These are phyloP conservation scores for Pholiota microspora DNA, from an alignment of 768 basidiomycete species.

Conservation along the genomic window DNA sequence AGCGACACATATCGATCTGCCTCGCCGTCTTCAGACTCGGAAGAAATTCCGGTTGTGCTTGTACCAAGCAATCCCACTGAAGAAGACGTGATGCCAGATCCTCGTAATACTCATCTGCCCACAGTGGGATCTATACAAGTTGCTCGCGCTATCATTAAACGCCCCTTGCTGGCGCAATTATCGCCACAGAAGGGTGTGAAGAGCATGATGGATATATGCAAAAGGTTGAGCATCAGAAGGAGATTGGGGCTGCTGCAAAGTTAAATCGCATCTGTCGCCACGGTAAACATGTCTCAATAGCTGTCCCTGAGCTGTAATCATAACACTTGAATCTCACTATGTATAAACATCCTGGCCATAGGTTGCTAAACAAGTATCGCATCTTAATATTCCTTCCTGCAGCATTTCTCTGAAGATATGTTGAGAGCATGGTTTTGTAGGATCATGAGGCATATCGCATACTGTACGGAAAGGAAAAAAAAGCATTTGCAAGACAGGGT, in stretches of 20 bases:
- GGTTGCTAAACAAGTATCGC: too few species aligned
- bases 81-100: background rate
- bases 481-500: constrained; percentile 9
- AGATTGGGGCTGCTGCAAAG: background rate
- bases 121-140: too few species aligned
- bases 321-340: too few species aligned
- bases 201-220: background rate
- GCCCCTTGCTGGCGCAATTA: background rate
- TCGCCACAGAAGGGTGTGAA: background rate
- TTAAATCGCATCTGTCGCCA: too few species aligned
- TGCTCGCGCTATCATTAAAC: background rate
- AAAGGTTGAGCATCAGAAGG: background rate
- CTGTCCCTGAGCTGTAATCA: too few species aligned
- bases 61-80: background rate
- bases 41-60: background rate
- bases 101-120: too few species aligned
- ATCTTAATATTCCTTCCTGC: too few species aligned
- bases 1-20: background rate
- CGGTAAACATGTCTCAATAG: too few species aligned
- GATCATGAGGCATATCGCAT: constrained; percentile 18
- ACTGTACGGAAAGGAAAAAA: constrained; percentile 11
- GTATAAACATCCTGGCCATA: too few species aligned
- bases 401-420: too few species aligned
- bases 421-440: constrained; percentile 3
- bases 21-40: background rate